Evolutionary conservation across 345 rosid genomes (phyloP).

Genomic region (Eucalyptus tenuipes): DNA sequence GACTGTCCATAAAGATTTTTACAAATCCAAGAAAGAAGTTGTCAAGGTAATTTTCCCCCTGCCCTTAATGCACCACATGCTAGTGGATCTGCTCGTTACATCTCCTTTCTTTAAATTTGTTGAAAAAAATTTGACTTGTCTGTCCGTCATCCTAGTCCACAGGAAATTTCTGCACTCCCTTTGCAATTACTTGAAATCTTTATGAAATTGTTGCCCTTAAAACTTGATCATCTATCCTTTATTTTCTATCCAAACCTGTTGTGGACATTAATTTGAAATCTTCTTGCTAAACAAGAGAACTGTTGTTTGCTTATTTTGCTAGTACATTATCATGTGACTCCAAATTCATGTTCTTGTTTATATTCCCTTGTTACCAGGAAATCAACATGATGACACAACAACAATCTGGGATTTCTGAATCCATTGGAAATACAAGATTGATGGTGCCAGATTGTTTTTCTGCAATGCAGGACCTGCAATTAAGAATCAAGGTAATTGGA

Average conservation of each 20-base stretch:
- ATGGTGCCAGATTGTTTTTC: constrained; percentile 9
- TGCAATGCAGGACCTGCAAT: constrained; percentile 38
- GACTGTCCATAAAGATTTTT: constrained; percentile 1
- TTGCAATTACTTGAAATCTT: neutral
- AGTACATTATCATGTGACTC: neutral
- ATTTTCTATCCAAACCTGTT: neutral
- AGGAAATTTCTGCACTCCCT: neutral
- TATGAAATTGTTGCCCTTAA: neutral
- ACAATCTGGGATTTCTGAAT: constrained; percentile 3
- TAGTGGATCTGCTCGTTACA: neutral
- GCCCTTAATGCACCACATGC: neutral
- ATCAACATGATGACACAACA: neutral
- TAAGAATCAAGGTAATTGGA: constrained; percentile 51
- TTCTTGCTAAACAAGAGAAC: neutral
- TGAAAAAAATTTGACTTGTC: neutral
- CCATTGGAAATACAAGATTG: constrained; percentile 6
- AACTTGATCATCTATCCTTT: neutral
- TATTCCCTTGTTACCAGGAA: constrained; percentile 28
- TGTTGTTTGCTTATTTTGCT: neutral
- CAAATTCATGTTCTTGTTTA: neutral
- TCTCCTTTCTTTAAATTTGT: neutral
- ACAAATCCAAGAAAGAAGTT: constrained; percentile 11
- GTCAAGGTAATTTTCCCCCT: constrained; percentile 15
- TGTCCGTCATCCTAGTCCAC: neutral
- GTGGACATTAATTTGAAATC: neutral